phyloP scores from a whole-genome alignment of 345 rosid genomes.

The Euphorbia peplus region DNA sequence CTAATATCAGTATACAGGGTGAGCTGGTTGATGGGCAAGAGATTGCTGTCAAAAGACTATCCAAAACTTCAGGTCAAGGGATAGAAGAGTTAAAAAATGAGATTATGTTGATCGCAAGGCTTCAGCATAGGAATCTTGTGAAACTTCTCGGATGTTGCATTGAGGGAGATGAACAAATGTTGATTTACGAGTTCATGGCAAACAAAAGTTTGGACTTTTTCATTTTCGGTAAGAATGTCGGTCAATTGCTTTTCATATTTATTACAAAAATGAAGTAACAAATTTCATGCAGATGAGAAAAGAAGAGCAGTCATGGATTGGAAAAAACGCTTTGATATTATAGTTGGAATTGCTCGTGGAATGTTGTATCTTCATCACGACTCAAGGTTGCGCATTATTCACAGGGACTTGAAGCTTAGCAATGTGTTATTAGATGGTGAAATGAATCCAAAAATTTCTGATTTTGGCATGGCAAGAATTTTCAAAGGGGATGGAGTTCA shows the following conservation, averaged over 20 bases:
- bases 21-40: conserved; percentile 10
- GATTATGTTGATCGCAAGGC: no score
- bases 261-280: no score
- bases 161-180: no score
- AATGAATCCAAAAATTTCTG: conserved; percentile 46
- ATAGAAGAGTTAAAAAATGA: no score
- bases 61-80: conserved; percentile 16
- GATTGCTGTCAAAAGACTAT: conserved; percentile 13
- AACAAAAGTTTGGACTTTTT: no score
- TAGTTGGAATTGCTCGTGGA: conserved; percentile 40
- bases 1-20: conserved; percentile 9
- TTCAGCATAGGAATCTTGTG: no score
- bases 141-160: no score
- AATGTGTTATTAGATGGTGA: conserved; percentile 41
- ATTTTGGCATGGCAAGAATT: conserved; percentile 44
- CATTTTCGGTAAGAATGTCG: no score
- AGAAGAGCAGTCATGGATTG: background rate
- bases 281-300: no score
- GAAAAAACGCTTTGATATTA: conserved; percentile 21
- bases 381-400: conserved; percentile 40
- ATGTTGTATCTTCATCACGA: conserved; percentile 49
- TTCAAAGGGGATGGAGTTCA: conserved; percentile 20
- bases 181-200: no score
- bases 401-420: conserved; percentile 42
- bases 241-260: no score